These are phyloP conservation scores for Amaranthus cruentus DNA, from an alignment of 148 eudicot genomes.

Conservation along the genomic window DNA sequence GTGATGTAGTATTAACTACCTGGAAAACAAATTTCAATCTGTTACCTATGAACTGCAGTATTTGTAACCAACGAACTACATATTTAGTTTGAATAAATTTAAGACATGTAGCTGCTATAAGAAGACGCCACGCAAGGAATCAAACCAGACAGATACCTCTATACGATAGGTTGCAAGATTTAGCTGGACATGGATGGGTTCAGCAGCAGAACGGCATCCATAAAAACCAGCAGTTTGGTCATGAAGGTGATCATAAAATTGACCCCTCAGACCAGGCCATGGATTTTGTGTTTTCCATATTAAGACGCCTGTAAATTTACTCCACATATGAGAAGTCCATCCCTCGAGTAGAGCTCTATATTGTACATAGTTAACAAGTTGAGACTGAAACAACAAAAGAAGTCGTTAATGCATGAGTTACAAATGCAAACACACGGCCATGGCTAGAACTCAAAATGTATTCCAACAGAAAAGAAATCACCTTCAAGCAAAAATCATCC, in stretches of 20 bases:
- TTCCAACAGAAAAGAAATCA: conserved; percentile 15
- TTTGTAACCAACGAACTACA: not conserved
- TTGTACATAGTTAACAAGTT: conserved; percentile 85
- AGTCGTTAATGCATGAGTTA: conserved; percentile 6
- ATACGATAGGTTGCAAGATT: conserved; percentile 70
- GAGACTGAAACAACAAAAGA: conserved; percentile 55
- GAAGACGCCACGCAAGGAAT: not conserved
- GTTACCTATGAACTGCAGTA: not conserved
- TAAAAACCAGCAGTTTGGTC: conserved; percentile 97
- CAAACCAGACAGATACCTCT: conserved; percentile 48
- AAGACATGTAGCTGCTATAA: not conserved
- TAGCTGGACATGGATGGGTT: conserved; percentile 94
- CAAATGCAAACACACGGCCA: not conserved
- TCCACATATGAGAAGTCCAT: conserved; percentile 98
- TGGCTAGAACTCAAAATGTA: not conserved
- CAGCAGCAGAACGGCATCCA: conserved; percentile 95
- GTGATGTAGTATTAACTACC: conserved; percentile 85
- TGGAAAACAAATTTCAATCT: conserved; percentile 19
- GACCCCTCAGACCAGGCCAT: conserved; percentile 98
- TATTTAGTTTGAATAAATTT: not conserved
- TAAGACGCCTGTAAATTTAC: conserved; percentile 83
- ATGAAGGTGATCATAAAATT: conserved; percentile 95
- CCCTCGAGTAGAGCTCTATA: conserved; percentile 95
- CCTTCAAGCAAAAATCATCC: conserved; percentile 96
- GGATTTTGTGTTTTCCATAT: conserved; percentile 99